Evolutionary conservation across 1,284 basidiomycete species (phyloP), one percentile per base, ranked within the genome.

Genomic region (Acaromyces ingoldii): DNA sequence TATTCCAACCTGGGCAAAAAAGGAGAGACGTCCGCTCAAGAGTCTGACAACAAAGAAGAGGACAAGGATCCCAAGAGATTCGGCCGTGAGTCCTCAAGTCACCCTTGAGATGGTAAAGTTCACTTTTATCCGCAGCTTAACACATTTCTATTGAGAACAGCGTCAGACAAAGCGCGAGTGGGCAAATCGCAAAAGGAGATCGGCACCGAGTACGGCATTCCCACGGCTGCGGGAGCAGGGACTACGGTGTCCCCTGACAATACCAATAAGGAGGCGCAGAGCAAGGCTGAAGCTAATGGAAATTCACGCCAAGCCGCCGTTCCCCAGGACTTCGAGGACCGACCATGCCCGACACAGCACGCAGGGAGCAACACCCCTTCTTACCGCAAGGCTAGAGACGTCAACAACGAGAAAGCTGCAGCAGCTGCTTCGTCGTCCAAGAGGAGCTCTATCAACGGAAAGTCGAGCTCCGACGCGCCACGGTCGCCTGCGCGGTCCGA

Each of bases 181-280:
- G 43, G 34, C 6, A 44, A 54, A 41, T 5, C 48, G 2, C 59
- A 61, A 39, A 37, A 22, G 0, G 5, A 47, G 11, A 58, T 57
- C 34, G 55, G 60, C 7, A 62, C 57, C 34, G 63, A 60, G 39
- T 11, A 36, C 2, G 58, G 49, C 2, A 64, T 67, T 34, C 62
- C 62, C 24, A 67, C 64, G 24, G 44, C 48, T 6, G 64, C 59
- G 4, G 64, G 64, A 4, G 49, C 47, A 2, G 64, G 56, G 2
- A 62, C 57, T 7, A 64, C 62, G 7, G 40, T 59, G 7, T 62
- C 59, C 1, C 55, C 57, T 2, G 64, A 67, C 37, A 37, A 55
- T 15, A 51, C 55, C 22, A 55, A 58, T 0, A 17, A 44, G 5
- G 21, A 30, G 1, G 62, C 64, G 1, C 15, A 49, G 3, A 30